Conservation (phyloP, 768 basidiomycete genomes). For the Gymnopilus dilepis region DNA sequence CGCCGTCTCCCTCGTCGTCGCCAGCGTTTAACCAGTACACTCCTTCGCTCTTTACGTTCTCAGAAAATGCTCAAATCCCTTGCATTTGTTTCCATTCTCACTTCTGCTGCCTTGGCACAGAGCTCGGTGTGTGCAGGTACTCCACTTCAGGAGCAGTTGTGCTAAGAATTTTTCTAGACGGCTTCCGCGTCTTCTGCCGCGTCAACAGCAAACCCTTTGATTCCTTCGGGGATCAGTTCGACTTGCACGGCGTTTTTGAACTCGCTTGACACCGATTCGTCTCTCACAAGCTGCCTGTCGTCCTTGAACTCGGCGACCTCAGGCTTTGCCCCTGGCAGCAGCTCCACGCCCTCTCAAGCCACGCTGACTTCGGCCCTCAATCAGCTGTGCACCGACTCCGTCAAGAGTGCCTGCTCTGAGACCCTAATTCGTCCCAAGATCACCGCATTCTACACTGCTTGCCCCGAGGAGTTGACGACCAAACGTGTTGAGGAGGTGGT, state of each 20-base stretch:
- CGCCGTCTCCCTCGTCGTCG: conserved; percentile 33
- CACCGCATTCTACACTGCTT: conserved; percentile 70
- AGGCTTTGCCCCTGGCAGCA: conserved; percentile 55
- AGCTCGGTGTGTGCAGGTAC: conserved; percentile 40
- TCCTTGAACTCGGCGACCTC: conserved; percentile 65
- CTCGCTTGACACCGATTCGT: conserved; percentile 63
- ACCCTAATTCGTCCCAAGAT: conserved; percentile 65
- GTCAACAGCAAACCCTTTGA: conserved; percentile 51
- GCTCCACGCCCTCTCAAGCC: conserved; percentile 44
- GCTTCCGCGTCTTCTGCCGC: conserved; percentile 23
- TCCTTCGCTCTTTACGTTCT: conserved; percentile 43
- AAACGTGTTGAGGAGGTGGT: conserved; percentile 53
- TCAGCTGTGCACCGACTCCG: conserved; percentile 56
- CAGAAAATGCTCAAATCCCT: conserved; percentile 57
- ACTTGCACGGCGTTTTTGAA: conserved; percentile 64
- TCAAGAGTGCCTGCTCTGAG: conserved; percentile 57
- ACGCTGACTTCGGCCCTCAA: conserved; percentile 58
- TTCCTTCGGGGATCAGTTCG: conserved; percentile 69
- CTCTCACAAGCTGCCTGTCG: conserved; percentile 63
- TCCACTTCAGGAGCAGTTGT: conserved; percentile 1
- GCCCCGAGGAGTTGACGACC: conserved; percentile 71
- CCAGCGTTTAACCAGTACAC: conserved; percentile 53
- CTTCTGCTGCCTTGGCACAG: conserved; percentile 58
- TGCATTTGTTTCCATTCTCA: conserved; percentile 54
- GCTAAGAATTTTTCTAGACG: conserved; percentile 12